Percentiles rank a stretch among this genome's conserved stretches.
Conservation (phyloP, 2,329 filamentous ascomycete species). For the Fusarium setosum region DNA sequence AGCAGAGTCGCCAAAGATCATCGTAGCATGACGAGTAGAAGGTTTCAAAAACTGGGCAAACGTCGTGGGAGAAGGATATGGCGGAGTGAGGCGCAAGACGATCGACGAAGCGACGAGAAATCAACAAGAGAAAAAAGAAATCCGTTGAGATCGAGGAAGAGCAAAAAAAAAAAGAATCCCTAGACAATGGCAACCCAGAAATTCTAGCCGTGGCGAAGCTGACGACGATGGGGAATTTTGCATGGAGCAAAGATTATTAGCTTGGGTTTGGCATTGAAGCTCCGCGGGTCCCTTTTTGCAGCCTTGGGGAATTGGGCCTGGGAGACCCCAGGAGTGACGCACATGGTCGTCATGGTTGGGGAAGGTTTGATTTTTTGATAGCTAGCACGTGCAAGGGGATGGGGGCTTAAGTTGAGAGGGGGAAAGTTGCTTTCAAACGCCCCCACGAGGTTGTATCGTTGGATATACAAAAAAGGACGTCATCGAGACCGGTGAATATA, state of each 20-base stretch:
- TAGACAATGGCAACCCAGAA: neutral
- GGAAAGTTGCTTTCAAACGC: too few species aligned
- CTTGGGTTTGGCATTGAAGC: too few species aligned
- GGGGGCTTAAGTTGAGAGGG: neutral
- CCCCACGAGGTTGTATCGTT: neutral
- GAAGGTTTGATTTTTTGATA: constrained; percentile 20
- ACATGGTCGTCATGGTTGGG: constrained; percentile 48
- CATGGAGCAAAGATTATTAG: neutral
- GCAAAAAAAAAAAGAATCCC: neutral
- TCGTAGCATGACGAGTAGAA: constrained; percentile 30
- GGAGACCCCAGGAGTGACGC: constrained; percentile 43
- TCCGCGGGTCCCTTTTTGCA: neutral
- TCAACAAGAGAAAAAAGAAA: neutral
- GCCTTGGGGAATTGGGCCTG: constrained; percentile 1
- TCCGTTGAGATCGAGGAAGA: constrained; percentile 1
- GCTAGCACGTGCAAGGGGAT: constrained; percentile 34
- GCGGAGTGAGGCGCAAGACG: constrained; percentile 1
- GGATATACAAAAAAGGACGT: too few species aligned
- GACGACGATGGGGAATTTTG: constrained; percentile 34
- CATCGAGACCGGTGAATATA: neutral
- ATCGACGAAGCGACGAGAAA: neutral
- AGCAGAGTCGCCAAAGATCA: constrained; percentile 18
- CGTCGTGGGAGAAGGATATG: constrained; percentile 7
- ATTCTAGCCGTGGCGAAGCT: constrained; percentile 38
- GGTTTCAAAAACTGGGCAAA: constrained; percentile 15